phyloP scores from a whole-genome alignment of 352 stramenopile genomes.

The Pythium volutum region DNA sequence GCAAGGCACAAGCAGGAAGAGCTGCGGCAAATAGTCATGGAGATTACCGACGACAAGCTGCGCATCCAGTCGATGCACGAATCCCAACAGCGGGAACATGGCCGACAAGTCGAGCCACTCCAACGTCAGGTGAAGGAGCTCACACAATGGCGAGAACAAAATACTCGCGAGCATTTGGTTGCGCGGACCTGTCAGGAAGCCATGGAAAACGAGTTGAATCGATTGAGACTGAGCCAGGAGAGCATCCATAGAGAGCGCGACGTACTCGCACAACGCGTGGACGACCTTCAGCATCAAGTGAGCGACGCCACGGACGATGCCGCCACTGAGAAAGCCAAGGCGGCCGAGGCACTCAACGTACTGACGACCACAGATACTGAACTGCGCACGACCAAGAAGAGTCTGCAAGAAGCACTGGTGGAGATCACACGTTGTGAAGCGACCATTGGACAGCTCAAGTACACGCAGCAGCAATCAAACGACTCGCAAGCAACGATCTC shows the following conservation, averaged over 20 bases:
- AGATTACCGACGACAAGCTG: conserved; percentile 56
- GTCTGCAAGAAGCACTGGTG: not conserved
- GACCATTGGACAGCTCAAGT: not conserved
- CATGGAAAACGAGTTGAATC: conserved; percentile 1
- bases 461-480: not conserved
- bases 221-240: not conserved
- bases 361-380: not conserved
- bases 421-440: not conserved
- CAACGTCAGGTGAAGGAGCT: conserved; percentile 35
- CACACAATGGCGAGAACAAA: conserved; percentile 22
- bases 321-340: not conserved
- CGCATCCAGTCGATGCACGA: conserved; percentile 40
- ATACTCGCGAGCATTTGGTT: not conserved
- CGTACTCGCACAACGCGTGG: not conserved
- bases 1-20: conserved; percentile 59
- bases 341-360: not conserved
- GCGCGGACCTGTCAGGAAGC: conserved; percentile 1
- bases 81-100: conserved; percentile 31
- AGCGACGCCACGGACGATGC: not conserved
- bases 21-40: conserved; percentile 38
- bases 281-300: not conserved
- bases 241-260: not conserved
- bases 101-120: conserved; percentile 30
- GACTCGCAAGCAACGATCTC: not conserved
- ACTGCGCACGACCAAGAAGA: not conserved